Base-by-base conservation (phyloP, 2,329 filamentous ascomycete species). In the Scytalidium sp. region DNA sequence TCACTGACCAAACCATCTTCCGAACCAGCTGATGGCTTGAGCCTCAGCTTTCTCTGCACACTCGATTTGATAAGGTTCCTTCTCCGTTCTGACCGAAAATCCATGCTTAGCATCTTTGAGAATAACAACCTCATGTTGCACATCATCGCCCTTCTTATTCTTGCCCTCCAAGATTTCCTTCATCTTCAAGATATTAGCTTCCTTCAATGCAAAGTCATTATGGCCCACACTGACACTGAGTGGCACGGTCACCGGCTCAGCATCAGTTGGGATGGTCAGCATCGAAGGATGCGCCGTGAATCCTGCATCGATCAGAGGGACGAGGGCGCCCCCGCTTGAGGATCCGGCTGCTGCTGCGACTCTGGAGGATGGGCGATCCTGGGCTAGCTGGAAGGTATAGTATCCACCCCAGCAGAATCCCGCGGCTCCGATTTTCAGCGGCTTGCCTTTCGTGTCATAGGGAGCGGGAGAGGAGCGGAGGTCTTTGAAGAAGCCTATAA, bases 381-480 rank as follows among this genome's bases (percentile, higher is more conserved):
- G 69, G 10, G 72, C 68, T 3, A 84, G 71, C n/a, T 72, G 61
- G 8, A 80, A 60, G 2, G 72, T 66, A 55, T 83, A 74, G 53
- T 78, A 77, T 20, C 79, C 83, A 20, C 82, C 82, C 81, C 81
- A 85, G 69, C 80, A 85, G 67, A 82, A 85, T 1, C 82, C 83
- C 0, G 78, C 78, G 0, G 71, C 76, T 19, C 74, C 80, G 42
- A 84, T 64, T 49, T 71, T 72, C 6, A 70, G 59, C 13, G 59
- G 50, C 17, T 61, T 50, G 5, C 32, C 13, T 36, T 36, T 10
- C n/a, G 62, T 60, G 48, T 47, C 45, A 49, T 56, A 61, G 13
- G 60, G 60, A 8, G 60, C 51, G 8, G 56, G 50, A 9, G 50
- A 57, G 8, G 61, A 59, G 15, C 69, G 67, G 4, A 75, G 56